Conservation (phyloP, 2,329 filamentous ascomycete genomes). For the Beauveria bassiana region DNA sequence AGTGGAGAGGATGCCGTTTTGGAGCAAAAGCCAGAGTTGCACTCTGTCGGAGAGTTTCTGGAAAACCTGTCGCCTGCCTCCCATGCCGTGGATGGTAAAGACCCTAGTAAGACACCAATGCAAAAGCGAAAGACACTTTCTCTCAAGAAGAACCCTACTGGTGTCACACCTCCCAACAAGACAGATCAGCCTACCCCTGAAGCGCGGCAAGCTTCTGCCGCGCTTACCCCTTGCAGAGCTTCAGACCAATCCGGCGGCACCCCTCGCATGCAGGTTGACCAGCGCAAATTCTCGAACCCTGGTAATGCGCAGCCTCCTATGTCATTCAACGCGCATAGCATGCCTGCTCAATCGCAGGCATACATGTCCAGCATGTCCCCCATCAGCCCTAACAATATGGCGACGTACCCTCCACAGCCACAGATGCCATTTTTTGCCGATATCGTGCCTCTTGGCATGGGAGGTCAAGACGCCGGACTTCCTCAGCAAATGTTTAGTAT, state of each 20-base stretch:
- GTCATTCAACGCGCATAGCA: slow-evolving; percentile 33
- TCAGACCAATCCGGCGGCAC: slow-evolving; percentile 6
- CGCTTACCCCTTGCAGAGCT: slow-evolving; percentile 1
- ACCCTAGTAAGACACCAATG: slow-evolving; percentile 20
- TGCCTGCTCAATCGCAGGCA: slow-evolving; percentile 31
- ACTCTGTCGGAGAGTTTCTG: slow-evolving; percentile 92
- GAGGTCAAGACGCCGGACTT: slow-evolving; percentile 40
- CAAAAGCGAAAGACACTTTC: slow-evolving; percentile 24
- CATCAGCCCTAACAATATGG: slow-evolving; percentile 41
- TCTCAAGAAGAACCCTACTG: slow-evolving; percentile 27
- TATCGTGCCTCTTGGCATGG: slow-evolving; percentile 45
- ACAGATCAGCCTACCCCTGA: slow-evolving; percentile 16
- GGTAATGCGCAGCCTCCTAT: slow-evolving; percentile 2
- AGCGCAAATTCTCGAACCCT: slow-evolving; percentile 35
- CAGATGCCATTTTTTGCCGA: slow-evolving; percentile 39
- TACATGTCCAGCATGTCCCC: slow-evolving; percentile 42
- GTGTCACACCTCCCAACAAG: slow-evolving; percentile 13
- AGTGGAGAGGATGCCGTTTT: slow-evolving; percentile 80
- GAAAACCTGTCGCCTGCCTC: slow-evolving; percentile 62
- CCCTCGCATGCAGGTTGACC: slow-evolving; percentile 25
- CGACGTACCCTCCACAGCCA: slow-evolving; percentile 30
- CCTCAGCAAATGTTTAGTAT: slow-evolving; percentile 63
- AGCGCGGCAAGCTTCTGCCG: background rate
- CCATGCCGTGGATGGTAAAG: slow-evolving; percentile 38
- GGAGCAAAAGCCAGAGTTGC: slow-evolving; percentile 81